Evolutionary conservation across 176 grass and related monocot species (phyloP).

Genomic region (Paspalum notatum): DNA sequence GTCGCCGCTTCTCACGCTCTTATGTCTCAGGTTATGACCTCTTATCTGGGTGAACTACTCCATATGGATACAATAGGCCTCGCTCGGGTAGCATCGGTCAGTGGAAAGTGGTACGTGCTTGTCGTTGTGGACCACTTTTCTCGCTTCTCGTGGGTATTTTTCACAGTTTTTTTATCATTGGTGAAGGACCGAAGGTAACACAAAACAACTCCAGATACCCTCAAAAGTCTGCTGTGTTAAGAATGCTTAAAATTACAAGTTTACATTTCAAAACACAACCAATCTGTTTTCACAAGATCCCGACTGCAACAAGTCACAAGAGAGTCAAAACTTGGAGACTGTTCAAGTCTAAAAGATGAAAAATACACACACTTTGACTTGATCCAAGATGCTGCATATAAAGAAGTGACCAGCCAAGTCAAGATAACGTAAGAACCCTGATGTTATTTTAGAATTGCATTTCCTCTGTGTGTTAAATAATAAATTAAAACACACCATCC

Average conservation of each 20-base stretch:
- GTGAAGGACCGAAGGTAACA: not conserved
- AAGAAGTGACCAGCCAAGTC: not conserved
- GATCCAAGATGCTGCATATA: conserved; percentile 40
- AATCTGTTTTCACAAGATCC: not conserved
- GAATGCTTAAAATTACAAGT: not conserved
- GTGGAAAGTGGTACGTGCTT: too few species aligned
- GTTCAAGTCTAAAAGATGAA: conserved; percentile 14
- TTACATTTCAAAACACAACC: not conserved
- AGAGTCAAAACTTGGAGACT: conserved; percentile 10
- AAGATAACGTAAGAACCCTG: conserved; percentile 1
- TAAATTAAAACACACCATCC: not conserved
- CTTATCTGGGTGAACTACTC: too few species aligned
- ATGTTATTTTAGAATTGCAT: conserved; percentile 17
- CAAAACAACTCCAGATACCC: not conserved
- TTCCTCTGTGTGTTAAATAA: conserved; percentile 3
- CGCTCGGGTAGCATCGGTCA: too few species aligned
- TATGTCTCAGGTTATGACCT: too few species aligned
- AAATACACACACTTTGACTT: not conserved
- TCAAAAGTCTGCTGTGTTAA: not conserved
- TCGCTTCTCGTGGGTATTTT: too few species aligned
- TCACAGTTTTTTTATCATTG: not conserved
- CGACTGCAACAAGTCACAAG: not conserved
- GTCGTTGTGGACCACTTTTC: too few species aligned
- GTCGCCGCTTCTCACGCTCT: too few species aligned
- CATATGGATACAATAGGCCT: too few species aligned